These are phyloP conservation scores for Chytriomyces hyalinus DNA, from an alignment of 192 early-diverging fungal species.

Conservation along the genomic window DNA sequence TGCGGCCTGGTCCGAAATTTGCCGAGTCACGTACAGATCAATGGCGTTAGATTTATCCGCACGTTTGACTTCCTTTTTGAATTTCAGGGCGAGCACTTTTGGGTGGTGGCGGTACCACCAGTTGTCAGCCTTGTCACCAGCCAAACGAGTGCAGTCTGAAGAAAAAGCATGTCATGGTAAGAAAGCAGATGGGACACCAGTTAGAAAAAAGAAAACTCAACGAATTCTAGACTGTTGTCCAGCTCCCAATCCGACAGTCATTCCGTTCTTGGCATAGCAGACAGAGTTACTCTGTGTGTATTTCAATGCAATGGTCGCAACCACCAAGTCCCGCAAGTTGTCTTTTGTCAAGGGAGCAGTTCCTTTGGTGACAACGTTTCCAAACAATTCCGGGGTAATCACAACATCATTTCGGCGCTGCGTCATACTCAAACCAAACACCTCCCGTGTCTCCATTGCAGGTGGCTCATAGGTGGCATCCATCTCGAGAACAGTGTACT, in stretches of 20 bases:
- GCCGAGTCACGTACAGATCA: slow-evolving; percentile 89
- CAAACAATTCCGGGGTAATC: slow-evolving; percentile 79
- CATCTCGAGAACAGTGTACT: slow-evolving; percentile 95
- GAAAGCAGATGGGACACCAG: slow-evolving; percentile 5
- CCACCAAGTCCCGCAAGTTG: slow-evolving; percentile 84
- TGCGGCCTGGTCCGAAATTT: slow-evolving; percentile 79
- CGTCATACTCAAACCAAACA: slow-evolving; percentile 89
- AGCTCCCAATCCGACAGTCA: slow-evolving; percentile 95
- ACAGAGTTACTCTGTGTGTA: slow-evolving; percentile 99
- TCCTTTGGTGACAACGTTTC: slow-evolving; percentile 86
- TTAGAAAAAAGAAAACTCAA: slow-evolving; percentile 30
- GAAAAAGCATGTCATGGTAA: slow-evolving; percentile 5
- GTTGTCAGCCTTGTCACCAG: slow-evolving; percentile 99
- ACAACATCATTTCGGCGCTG: slow-evolving; percentile 89
- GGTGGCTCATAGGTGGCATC: slow-evolving; percentile 89
- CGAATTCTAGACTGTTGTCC: slow-evolving; percentile 98
- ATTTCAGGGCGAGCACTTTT: slow-evolving; percentile 85
- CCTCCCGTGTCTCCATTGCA: slow-evolving; percentile 86
- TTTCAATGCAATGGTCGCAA: slow-evolving; percentile 97
- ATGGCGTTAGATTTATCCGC: slow-evolving; percentile 97
- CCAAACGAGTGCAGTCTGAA: slow-evolving; percentile 78
- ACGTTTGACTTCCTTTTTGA: slow-evolving; percentile 87
- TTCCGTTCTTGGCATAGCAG: slow-evolving; percentile 97
- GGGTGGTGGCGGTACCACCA: slow-evolving; percentile 99
- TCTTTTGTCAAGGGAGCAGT: slow-evolving; percentile 62